Conservation (phyloP, 495 filamentous ascomycete genomes). For the Echria macrotheca region DNA sequence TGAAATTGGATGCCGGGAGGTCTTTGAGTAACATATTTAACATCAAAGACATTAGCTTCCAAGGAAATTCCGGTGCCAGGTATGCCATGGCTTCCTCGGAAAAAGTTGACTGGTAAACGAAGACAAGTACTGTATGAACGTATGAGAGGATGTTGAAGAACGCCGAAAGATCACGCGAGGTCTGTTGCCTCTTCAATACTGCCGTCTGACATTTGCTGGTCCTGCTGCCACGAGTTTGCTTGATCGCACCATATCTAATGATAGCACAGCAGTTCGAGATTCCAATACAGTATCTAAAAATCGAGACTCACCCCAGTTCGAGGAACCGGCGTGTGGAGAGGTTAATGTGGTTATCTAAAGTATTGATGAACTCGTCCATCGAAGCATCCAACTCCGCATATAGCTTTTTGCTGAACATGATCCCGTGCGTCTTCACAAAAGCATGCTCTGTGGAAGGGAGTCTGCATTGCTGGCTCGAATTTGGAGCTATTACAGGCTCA, state of each 20-base stretch:
- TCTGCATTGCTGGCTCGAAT: neutral
- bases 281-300: neutral
- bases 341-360: slow-evolving; percentile 1
- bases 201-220: too few species aligned
- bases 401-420: neutral
- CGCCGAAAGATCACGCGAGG: neutral
- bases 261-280: neutral
- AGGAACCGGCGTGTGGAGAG: neutral
- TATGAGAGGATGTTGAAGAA: neutral
- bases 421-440: neutral
- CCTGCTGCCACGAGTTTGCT: too few species aligned
- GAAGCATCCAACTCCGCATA: neutral
- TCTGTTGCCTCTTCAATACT: too few species aligned
- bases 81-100: neutral
- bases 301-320: too few species aligned
- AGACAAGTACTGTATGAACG: neutral
- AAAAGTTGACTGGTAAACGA: neutral
- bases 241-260: slow-evolving; percentile 21
- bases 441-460: neutral
- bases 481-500: slow-evolving; percentile 60
- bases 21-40: neutral
- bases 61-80: neutral
- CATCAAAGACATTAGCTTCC: neutral
- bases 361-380: neutral
- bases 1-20: neutral